These are phyloP conservation scores for Omphalotus olearius DNA, from an alignment of 1,284 basidiomycete species.

Conservation along the genomic window DNA sequence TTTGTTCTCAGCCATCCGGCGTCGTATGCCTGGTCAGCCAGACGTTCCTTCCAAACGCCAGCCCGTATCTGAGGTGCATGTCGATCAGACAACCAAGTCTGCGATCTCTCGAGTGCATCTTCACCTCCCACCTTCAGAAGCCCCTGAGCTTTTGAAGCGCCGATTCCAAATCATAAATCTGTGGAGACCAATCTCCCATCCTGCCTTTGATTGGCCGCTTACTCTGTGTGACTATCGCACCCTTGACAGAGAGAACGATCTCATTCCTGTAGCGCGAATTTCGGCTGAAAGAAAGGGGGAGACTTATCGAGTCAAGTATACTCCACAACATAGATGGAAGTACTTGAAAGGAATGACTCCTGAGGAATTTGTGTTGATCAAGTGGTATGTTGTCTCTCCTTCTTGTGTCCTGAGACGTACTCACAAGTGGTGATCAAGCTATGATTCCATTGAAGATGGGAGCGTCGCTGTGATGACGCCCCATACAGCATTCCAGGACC, in stretches of 20 bases:
- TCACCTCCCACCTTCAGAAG: slow-evolving; percentile 47
- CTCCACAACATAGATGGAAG: slow-evolving; percentile 39
- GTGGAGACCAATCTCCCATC: slow-evolving; percentile 53
- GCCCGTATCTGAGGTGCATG: slow-evolving; percentile 45
- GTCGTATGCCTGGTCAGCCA: slow-evolving; percentile 33
- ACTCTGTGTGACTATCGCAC: slow-evolving; percentile 53
- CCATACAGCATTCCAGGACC: slow-evolving; percentile 37
- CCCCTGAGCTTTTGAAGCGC: slow-evolving; percentile 35
- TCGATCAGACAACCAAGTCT: slow-evolving; percentile 49
- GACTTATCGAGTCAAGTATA: slow-evolving; percentile 28
- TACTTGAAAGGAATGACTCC: slow-evolving; percentile 39
- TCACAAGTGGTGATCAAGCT: slow-evolving; percentile 17
- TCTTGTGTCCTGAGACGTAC: slow-evolving; percentile 6
- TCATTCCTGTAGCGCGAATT: slow-evolving; percentile 38
- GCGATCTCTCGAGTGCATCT: slow-evolving; percentile 45
- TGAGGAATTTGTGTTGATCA: slow-evolving; percentile 43
- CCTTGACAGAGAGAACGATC: slow-evolving; percentile 38
- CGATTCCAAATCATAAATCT: slow-evolving; percentile 64
- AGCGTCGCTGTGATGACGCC: slow-evolving; percentile 36
- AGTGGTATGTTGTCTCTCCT: slow-evolving; percentile 31
- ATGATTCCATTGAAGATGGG: slow-evolving; percentile 29
- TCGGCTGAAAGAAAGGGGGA: slow-evolving; percentile 34
- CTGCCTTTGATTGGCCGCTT: slow-evolving; percentile 50
- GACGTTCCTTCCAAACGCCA: slow-evolving; percentile 39
- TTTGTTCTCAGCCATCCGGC: slow-evolving; percentile 37